phyloP scores from a whole-genome alignment of 805 yeast genomes.

The Candida gorgasii region DNA sequence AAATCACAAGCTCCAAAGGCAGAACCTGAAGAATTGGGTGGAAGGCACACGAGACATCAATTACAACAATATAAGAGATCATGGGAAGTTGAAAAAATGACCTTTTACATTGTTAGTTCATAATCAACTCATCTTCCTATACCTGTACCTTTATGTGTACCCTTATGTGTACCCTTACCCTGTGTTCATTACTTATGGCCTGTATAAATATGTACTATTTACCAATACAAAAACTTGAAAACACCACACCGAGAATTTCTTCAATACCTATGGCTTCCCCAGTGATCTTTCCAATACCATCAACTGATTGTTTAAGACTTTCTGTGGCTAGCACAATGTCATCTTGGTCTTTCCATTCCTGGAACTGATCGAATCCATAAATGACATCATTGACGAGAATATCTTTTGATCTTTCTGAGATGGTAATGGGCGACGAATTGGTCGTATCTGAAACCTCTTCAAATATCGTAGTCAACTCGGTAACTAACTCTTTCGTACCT shows the following conservation, averaged over 20 bases:
- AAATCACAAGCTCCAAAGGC: conserved; percentile 20
- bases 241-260: conserved; percentile 87
- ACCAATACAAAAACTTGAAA: conserved; percentile 92
- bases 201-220: conserved; percentile 45
- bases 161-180: background rate
- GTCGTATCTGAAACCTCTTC: conserved; percentile 49
- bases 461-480: conserved; percentile 46
- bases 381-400: conserved; percentile 74
- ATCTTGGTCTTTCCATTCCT: conserved; percentile 46
- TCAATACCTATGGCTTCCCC: conserved; percentile 89
- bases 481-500: conserved; percentile 56
- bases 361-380: conserved; percentile 69
- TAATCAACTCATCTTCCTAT: background rate
- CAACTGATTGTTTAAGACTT: conserved; percentile 67
- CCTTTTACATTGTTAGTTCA: conserved; percentile 30
- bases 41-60: conserved; percentile 48
- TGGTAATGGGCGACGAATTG: conserved; percentile 62
- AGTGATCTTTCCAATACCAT: conserved; percentile 89
- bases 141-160: background rate
- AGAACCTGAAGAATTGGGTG: conserved; percentile 32
- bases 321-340: conserved; percentile 85
- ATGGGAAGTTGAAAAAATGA: conserved; percentile 47
- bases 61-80: conserved; percentile 45
- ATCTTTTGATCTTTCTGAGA: conserved; percentile 77
- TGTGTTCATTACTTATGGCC: background rate